Percentiles rank a stretch among this genome's conserved stretches.
Conservation (phyloP, 306 rosid genomes). For the Ceratonia siliqua region DNA sequence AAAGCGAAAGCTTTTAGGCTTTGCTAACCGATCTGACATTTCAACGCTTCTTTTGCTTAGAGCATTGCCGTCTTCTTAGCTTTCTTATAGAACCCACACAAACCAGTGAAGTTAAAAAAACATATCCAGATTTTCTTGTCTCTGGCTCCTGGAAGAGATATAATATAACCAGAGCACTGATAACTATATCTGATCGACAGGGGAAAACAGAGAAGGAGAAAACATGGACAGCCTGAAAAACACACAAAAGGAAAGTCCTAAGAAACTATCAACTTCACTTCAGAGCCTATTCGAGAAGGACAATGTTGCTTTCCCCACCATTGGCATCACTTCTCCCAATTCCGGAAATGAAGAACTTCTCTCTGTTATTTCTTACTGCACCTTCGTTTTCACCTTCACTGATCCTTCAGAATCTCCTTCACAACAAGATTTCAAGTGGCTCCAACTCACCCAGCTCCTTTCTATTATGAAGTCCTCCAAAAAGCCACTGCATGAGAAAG, state of each 20-base stretch:
- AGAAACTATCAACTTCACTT: conserved; percentile 48
- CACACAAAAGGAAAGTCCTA: conserved; percentile 27
- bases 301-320: neutral
- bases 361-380: conserved; percentile 53
- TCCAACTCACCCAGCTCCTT: conserved; percentile 57
- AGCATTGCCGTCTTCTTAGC: conserved; percentile 47
- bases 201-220: neutral
- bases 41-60: conserved; percentile 50
- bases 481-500: conserved; percentile 38
- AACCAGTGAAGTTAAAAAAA: conserved; percentile 8
- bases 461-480: conserved; percentile 52
- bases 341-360: conserved; percentile 58
- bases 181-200: neutral
- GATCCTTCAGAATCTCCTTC: conserved; percentile 59
- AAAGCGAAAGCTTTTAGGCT: conserved; percentile 7
- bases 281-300: conserved; percentile 51
- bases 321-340: conserved; percentile 33
- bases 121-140: neutral
- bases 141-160: conserved; percentile 28
- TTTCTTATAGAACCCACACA: conserved; percentile 20
- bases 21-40: conserved; percentile 34
- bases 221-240: conserved; percentile 42
- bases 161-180: conserved; percentile 2
- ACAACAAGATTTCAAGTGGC: conserved; percentile 58
- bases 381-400: conserved; percentile 44